Percentiles rank a stretch among this genome's conserved stretches.
Evolutionary conservation across 805 yeast species (phyloP).

Genomic region (Starmerella scarabaei): DNA sequence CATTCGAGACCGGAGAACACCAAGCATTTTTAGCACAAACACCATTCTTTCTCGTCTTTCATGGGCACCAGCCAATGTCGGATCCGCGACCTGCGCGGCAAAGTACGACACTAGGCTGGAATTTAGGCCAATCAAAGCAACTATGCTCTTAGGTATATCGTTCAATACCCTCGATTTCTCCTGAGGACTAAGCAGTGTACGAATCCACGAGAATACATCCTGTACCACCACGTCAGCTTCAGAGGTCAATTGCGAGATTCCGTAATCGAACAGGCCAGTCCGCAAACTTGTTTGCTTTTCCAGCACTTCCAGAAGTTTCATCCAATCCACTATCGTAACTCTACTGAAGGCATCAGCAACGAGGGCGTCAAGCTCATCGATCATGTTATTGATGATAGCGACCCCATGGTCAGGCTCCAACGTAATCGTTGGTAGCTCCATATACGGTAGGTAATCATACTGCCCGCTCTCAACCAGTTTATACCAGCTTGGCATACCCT

Average conservation of each 20-base stretch:
- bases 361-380: constrained; percentile 50
- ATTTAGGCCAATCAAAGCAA: constrained; percentile 54
- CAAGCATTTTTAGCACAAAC: constrained; percentile 50
- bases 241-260: constrained; percentile 29
- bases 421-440: constrained; percentile 10
- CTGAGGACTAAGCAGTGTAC: constrained; percentile 38
- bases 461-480: not conserved
- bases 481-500: constrained; percentile 3
- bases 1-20: constrained; percentile 59
- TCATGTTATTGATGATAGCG: constrained; percentile 40
- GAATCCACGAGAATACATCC: constrained; percentile 60
- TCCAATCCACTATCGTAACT: constrained; percentile 63
- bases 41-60: constrained; percentile 59
- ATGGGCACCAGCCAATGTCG: constrained; percentile 34
- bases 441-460: not conserved
- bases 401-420: constrained; percentile 14
- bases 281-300: constrained; percentile 56
- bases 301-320: constrained; percentile 54
- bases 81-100: constrained; percentile 50
- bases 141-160: constrained; percentile 56
- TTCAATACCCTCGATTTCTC: constrained; percentile 30
- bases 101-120: constrained; percentile 52
- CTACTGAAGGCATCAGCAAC: constrained; percentile 44
- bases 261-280: constrained; percentile 44
- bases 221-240: constrained; percentile 50